These are phyloP conservation scores for Cercospora sp. DNA, from an alignment of 2,329 filamentous ascomycete species.

Conservation along the genomic window DNA sequence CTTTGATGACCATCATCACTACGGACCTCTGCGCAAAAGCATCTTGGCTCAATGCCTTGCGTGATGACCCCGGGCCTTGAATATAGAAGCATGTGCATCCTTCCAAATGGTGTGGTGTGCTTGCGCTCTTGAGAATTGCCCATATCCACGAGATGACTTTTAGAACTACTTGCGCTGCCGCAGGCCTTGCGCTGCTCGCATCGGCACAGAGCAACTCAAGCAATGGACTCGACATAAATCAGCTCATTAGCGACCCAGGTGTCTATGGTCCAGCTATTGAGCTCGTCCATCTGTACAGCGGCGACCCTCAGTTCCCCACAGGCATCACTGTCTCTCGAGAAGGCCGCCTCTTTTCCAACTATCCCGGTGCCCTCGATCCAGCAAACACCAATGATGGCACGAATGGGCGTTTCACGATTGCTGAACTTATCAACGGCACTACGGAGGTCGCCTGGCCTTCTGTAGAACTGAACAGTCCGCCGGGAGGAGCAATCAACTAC, in stretches of 20 bases:
- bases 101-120: neutral
- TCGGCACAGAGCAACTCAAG: neutral
- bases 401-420: conserved; percentile 52
- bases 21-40: neutral
- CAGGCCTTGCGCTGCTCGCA: neutral
- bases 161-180: neutral
- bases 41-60: neutral
- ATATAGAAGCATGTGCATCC: neutral
- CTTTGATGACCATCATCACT: neutral
- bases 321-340: conserved; percentile 55
- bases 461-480: conserved; percentile 51
- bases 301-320: conserved; percentile 50
- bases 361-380: conserved; percentile 52
- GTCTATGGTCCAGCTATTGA: conserved; percentile 49
- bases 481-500: conserved; percentile 54
- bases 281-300: conserved; percentile 53
- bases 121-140: neutral
- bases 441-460: conserved; percentile 50
- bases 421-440: conserved; percentile 47
- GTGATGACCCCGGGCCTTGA: neutral
- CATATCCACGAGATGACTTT: neutral
- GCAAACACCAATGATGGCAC: conserved; percentile 49
- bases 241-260: conserved; percentile 33
- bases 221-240: conserved; percentile 6
- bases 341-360: conserved; percentile 56